phyloP scores from a whole-genome alignment of 306 rosid genomes.

The Senna siamea region DNA sequence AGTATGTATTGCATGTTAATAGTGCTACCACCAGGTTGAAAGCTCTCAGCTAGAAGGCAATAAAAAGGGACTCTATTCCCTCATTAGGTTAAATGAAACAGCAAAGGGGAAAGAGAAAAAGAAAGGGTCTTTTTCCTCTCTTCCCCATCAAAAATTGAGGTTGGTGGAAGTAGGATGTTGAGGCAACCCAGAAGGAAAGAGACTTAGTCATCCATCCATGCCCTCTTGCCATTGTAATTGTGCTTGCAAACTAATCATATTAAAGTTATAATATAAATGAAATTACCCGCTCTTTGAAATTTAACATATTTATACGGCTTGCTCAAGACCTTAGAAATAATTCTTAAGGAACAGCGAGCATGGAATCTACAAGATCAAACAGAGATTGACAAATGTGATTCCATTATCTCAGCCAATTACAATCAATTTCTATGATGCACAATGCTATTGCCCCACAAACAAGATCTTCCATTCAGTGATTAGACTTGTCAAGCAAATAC shows the following conservation, averaged over 20 bases:
- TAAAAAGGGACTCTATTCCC: constrained; percentile 6
- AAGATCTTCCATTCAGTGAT: constrained; percentile 21
- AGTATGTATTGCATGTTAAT: constrained; percentile 21
- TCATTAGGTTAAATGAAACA: constrained; percentile 11
- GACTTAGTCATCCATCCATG: constrained; percentile 12
- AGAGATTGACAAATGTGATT: constrained; percentile 25
- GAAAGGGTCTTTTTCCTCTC: constrained; percentile 19
- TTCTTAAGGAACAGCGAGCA: constrained; percentile 9
- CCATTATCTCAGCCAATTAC: constrained; percentile 23
- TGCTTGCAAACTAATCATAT: constrained; percentile 18
- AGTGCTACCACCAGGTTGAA: not conserved
- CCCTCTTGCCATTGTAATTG: constrained; percentile 18
- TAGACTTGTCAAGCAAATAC: constrained; percentile 27
- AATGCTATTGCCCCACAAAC: constrained; percentile 12
- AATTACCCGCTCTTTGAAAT: not conserved
- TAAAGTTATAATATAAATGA: not conserved
- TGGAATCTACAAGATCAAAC: constrained; percentile 15
- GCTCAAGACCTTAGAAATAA: constrained; percentile 17
- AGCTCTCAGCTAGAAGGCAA: constrained; percentile 13
- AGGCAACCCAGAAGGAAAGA: constrained; percentile 18
- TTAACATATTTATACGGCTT: constrained; percentile 10
- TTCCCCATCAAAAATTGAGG: constrained; percentile 22
- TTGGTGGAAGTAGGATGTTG: constrained; percentile 12
- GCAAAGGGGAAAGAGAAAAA: constrained; percentile 22
- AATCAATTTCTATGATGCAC: not conserved